phyloP scores from a whole-genome alignment of 805 yeast species.

The Teunomyces cretensis region DNA sequence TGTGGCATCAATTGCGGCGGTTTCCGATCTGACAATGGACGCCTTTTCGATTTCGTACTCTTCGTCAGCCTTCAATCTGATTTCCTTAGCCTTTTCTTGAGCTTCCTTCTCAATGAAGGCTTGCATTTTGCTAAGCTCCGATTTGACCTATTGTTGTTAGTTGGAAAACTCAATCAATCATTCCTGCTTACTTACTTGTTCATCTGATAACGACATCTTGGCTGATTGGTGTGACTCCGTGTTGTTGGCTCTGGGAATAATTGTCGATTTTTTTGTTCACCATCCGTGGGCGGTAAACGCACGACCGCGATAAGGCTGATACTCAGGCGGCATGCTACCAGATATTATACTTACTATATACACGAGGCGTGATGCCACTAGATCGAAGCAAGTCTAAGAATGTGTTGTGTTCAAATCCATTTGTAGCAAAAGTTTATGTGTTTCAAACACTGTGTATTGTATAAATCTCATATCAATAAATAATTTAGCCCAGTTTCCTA shows the following conservation, averaged over 20 bases:
- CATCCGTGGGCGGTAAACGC: constrained; percentile 6
- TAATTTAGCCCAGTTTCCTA: not conserved
- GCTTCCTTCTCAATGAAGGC: constrained; percentile 99
- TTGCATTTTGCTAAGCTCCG: constrained; percentile 96
- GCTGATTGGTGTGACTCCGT: constrained; percentile 7
- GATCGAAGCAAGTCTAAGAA: too few relatives aligned
- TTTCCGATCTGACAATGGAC: constrained; percentile 88
- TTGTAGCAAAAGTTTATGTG: not conserved
- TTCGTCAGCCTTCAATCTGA: constrained; percentile 93
- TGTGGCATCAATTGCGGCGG: constrained; percentile 77
- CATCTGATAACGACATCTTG: constrained; percentile 31
- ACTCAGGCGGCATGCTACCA: too few relatives aligned
- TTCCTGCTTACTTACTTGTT: constrained; percentile 23
- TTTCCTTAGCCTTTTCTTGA: constrained; percentile 96
- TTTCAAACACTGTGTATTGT: not conserved
- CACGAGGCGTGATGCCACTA: too few relatives aligned
- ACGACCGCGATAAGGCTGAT: constrained; percentile 5
- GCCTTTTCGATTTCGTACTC: constrained; percentile 98
- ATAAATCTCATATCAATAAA: not conserved
- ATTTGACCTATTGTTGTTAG: constrained; percentile 63
- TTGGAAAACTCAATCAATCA: not conserved
- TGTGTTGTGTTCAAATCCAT: too few relatives aligned
- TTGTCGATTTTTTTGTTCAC: constrained; percentile 9
- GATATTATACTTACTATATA: too few relatives aligned
- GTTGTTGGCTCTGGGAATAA: constrained; percentile 4